Percentiles rank a stretch among this genome's conserved stretches.
These are phyloP conservation scores for Mycena galericulata DNA, from an alignment of 768 basidiomycete species.

Conservation along the genomic window DNA sequence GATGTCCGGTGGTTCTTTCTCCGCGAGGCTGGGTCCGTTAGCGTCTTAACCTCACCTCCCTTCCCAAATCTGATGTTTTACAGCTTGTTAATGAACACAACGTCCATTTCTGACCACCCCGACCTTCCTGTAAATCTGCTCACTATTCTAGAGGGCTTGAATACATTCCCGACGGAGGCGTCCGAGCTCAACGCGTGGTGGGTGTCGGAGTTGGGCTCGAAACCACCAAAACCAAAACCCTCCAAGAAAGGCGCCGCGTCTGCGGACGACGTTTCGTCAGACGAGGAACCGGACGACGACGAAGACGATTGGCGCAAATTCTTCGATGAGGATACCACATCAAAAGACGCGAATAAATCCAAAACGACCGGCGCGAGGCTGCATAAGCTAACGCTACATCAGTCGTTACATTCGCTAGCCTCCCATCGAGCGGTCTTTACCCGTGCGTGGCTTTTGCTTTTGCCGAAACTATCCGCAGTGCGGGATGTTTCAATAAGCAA, in stretches of 20 bases:
- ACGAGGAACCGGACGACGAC: constrained; percentile 51
- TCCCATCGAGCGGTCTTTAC: constrained; percentile 88
- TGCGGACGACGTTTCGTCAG: constrained; percentile 42
- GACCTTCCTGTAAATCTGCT: constrained; percentile 62
- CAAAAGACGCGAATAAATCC: constrained; percentile 46
- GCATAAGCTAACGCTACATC: constrained; percentile 77
- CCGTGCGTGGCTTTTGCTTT: constrained; percentile 79
- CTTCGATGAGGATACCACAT: constrained; percentile 73
- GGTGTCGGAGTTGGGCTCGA: constrained; percentile 73
- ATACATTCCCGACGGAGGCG: constrained; percentile 78
- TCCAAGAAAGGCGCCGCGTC: constrained; percentile 49
- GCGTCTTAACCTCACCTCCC: neutral
- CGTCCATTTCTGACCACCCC: constrained; percentile 47
- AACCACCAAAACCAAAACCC: constrained; percentile 64
- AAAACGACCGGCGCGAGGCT: constrained; percentile 60
- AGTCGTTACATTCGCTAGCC: constrained; percentile 79
- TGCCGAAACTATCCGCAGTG: constrained; percentile 66
- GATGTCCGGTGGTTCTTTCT: constrained; percentile 94
- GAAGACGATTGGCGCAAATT: constrained; percentile 85
- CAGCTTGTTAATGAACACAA: constrained; percentile 48
- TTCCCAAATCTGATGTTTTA: constrained; percentile 4
- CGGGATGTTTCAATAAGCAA: constrained; percentile 51
- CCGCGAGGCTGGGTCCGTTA: constrained; percentile 75
- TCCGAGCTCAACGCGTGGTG: constrained; percentile 84
- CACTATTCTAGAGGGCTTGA: constrained; percentile 73